Percentiles rank a stretch among this genome's conserved stretches.
phyloP scores from a whole-genome alignment of 1,139 yeast species.

The Candida albicans region DNA sequence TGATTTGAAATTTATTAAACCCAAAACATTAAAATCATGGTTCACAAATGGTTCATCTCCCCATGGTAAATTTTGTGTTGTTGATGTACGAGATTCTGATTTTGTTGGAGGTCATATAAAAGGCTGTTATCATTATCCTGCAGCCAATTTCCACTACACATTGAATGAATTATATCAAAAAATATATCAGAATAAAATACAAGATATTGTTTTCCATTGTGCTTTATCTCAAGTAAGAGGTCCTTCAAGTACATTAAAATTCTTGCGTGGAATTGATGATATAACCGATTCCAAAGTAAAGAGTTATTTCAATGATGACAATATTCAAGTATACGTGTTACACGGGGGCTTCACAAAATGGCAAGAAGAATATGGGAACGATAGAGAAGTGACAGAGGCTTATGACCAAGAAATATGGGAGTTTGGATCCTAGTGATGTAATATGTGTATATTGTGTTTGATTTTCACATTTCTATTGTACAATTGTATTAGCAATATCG shows the following conservation, averaged over 20 bases:
- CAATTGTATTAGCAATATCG: no score
- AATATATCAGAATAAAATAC: conserved; percentile 32
- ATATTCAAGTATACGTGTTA: conserved; percentile 65
- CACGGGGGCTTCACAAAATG: conserved; percentile 84
- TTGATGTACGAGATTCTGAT: conserved; percentile 89
- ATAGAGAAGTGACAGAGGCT: conserved; percentile 65
- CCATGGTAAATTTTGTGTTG: conserved; percentile 54
- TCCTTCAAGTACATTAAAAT: conserved; percentile 75
- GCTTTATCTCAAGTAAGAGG: conserved; percentile 89
- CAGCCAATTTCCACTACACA: conserved; percentile 44
- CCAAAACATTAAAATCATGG: conserved; percentile 48
- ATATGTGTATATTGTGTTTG: not conserved
- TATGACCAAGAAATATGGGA: conserved; percentile 61
- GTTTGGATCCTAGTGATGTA: conserved; percentile 9
- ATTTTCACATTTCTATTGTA: not conserved
- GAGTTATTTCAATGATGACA: conserved; percentile 24
- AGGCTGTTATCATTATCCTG: conserved; percentile 62
- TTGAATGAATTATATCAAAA: conserved; percentile 44
- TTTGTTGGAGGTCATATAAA: conserved; percentile 67
- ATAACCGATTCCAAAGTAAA: conserved; percentile 26
- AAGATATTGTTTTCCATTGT: conserved; percentile 82
- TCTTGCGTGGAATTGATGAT: conserved; percentile 53
- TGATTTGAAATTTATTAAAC: conserved; percentile 45
- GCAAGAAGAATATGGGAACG: conserved; percentile 75
- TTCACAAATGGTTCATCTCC: conserved; percentile 35